phyloP scores from a whole-genome alignment of 148 eudicot species.

The Cornus kousa region DNA sequence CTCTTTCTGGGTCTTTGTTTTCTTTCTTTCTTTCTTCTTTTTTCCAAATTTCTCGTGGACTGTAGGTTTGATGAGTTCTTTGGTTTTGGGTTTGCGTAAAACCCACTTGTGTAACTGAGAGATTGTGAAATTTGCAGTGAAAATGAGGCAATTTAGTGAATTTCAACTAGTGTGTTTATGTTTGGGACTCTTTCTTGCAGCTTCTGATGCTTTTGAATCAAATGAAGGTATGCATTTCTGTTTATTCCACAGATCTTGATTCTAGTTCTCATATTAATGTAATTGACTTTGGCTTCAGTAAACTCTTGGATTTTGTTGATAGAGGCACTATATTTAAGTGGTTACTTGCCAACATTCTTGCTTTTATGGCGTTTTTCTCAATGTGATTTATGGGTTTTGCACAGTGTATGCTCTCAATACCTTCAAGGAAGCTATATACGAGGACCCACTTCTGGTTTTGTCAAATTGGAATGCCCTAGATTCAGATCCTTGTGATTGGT shows the following conservation, averaged over 20 bases:
- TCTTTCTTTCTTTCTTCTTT: no score
- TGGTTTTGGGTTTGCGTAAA: conserved; percentile 19
- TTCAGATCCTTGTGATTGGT: conserved; percentile 83
- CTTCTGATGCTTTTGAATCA: no score
- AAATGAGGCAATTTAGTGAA: no score
- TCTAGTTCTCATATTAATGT: background rate
- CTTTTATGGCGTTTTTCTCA: background rate
- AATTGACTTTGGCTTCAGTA: background rate
- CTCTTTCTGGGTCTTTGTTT: background rate
- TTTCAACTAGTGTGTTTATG: no score
- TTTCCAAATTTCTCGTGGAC: background rate
- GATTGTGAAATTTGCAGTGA: conserved; percentile 7
- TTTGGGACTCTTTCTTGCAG: no score
- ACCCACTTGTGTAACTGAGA: background rate
- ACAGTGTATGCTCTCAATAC: conserved; percentile 69
- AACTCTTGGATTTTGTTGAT: conserved; percentile 3
- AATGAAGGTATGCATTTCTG: background rate
- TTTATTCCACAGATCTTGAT: conserved; percentile 38
- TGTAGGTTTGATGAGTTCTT: conserved; percentile 5
- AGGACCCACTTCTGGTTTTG: conserved; percentile 76
- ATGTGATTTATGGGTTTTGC: conserved; percentile 18
- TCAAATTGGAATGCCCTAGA: conserved; percentile 85
- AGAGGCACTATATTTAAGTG: conserved; percentile 5
- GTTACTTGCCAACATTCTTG: background rate
- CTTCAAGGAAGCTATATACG: conserved; percentile 86